phyloP scores from a whole-genome alignment of 1,284 basidiomycete genomes.

The Cutaneotrichosporon sp. region DNA sequence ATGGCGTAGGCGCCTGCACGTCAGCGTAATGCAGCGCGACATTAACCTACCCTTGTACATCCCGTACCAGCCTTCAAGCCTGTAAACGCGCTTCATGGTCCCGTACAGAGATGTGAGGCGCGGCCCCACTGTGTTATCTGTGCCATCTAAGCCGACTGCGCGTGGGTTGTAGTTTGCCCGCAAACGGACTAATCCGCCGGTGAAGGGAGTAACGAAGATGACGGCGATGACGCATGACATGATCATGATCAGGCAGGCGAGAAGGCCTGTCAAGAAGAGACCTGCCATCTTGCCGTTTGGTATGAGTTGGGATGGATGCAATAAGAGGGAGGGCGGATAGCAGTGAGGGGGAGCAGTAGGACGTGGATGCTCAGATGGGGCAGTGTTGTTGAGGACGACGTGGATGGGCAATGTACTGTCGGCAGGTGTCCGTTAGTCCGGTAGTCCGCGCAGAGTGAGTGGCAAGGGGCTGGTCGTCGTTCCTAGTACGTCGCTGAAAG shows the following conservation, averaged over 20 bases:
- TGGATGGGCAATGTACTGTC: too few species aligned
- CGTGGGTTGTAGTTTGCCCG: slow-evolving; percentile 51
- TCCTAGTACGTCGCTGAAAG: too few species aligned
- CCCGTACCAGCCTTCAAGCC: slow-evolving; percentile 73
- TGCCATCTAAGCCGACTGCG: slow-evolving; percentile 68
- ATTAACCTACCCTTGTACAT: slow-evolving; percentile 71
- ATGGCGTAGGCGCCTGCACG: slow-evolving; percentile 61
- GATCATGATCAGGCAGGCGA: slow-evolving; percentile 42
- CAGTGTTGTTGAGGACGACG: too few species aligned
- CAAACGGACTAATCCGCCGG: slow-evolving; percentile 46
- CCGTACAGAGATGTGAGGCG: slow-evolving; percentile 44
- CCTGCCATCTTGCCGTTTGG: background rate
- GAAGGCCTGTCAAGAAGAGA: slow-evolving; percentile 34
- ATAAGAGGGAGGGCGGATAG: background rate
- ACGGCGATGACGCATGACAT: slow-evolving; percentile 39
- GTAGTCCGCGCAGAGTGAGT: too few species aligned
- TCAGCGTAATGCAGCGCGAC: background rate
- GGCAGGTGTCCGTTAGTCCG: too few species aligned
- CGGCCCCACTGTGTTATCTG: slow-evolving; percentile 47
- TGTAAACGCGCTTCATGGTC: slow-evolving; percentile 68
- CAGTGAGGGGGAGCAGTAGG: too few species aligned
- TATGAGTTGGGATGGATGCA: too few species aligned
- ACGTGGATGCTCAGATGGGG: too few species aligned
- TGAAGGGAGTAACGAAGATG: slow-evolving; percentile 45
- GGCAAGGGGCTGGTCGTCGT: too few species aligned